phyloP scores from a whole-genome alignment of 2,329 filamentous ascomycete genomes.

The Colletotrichum navitas region DNA sequence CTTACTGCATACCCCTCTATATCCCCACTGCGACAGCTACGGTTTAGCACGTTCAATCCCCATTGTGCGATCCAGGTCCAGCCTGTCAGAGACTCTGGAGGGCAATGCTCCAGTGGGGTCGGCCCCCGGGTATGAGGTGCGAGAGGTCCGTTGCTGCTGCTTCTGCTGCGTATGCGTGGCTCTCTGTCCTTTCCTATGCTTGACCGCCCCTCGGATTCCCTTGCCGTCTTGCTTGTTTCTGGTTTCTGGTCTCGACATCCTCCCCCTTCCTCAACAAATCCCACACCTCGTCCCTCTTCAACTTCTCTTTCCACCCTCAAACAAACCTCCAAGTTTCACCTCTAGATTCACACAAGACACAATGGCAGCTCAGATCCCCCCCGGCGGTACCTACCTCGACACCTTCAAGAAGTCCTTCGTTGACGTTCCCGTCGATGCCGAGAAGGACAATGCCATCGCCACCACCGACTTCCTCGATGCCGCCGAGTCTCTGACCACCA shows the following conservation, averaged over 20 bases:
- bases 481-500: constrained; percentile 84
- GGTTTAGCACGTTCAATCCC: constrained; percentile 13
- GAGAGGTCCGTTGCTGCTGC: constrained; percentile 21
- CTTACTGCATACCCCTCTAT: too few relatives aligned
- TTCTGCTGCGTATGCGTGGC: constrained; percentile 14
- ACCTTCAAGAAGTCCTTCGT: constrained; percentile 86
- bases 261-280: neutral
- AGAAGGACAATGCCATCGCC: constrained; percentile 80
- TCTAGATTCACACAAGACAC: constrained; percentile 44
- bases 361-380: constrained; percentile 69
- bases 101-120: constrained; percentile 34
- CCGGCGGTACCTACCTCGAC: constrained; percentile 85
- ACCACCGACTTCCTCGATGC: constrained; percentile 94
- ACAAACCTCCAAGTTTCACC: neutral
- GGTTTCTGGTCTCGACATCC: constrained; percentile 23
- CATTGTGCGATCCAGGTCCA: constrained; percentile 11
- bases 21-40: constrained; percentile 19
- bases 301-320: neutral
- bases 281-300: neutral
- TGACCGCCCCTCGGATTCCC: constrained; percentile 40
- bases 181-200: constrained; percentile 17
- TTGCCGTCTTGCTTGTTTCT: neutral
- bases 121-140: constrained; percentile 4
- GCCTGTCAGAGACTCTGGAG: constrained; percentile 10
- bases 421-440: constrained; percentile 81